Evolutionary conservation across 1,284 basidiomycete species (phyloP).

Genomic region (Malassezia brasiliensis): DNA sequence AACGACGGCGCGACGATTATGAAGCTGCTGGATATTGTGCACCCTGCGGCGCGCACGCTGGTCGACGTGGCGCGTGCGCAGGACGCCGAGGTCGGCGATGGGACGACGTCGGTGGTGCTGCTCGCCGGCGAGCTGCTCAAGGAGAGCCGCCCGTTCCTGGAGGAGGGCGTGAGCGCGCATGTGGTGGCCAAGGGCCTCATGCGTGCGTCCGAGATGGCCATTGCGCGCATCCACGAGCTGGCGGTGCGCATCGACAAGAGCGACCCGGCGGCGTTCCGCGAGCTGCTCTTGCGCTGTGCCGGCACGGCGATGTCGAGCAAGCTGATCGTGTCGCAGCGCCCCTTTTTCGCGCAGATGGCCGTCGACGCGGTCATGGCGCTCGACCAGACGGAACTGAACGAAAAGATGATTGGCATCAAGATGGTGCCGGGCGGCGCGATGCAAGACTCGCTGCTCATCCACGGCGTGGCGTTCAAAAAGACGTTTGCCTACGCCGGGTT

Average conservation of each 20-base stretch:
- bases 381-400: constrained; percentile 87
- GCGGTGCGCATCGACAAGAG: constrained; percentile 84
- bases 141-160: constrained; percentile 80
- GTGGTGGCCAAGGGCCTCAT: constrained; percentile 95
- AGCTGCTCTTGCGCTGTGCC: constrained; percentile 88
- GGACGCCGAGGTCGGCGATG: constrained; percentile 96
- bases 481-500: constrained; percentile 99
- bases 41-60: constrained; percentile 88
- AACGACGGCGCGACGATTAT: constrained; percentile 95
- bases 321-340: constrained; percentile 95
- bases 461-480: constrained; percentile 99
- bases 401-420: constrained; percentile 94
- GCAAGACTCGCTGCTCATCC: constrained; percentile 75
- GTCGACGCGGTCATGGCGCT: constrained; percentile 75
- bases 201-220: constrained; percentile 73
- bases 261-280: constrained; percentile 84
- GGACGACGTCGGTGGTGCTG: constrained; percentile 89
- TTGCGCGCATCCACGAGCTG: constrained; percentile 76
- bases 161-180: constrained; percentile 94
- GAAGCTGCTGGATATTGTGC: constrained; percentile 91
- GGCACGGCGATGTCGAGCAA: constrained; percentile 99
- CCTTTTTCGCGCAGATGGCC: constrained; percentile 98
- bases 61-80: constrained; percentile 97
- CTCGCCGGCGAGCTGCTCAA: constrained; percentile 90
- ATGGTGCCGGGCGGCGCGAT: constrained; percentile 98